Conservation (phyloP, 306 rosid species). For the Calophaca sinica region DNA sequence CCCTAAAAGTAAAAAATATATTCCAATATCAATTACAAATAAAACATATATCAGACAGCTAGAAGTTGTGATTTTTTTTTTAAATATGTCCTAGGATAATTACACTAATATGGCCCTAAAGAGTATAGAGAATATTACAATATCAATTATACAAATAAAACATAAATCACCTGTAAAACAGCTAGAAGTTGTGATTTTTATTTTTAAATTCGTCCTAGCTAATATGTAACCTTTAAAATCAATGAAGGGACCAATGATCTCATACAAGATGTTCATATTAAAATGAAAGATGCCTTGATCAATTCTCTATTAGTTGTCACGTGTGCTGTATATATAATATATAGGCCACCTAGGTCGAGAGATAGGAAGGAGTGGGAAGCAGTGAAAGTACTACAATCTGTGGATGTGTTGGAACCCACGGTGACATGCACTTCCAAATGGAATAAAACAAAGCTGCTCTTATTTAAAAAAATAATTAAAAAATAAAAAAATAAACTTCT, state of each 20-base stretch:
- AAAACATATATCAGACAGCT: too few species aligned
- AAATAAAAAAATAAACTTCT: not conserved
- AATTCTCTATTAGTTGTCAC: not conserved
- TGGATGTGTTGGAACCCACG: slow-evolving; percentile 29
- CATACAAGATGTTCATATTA: not conserved
- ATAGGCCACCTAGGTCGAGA: not conserved
- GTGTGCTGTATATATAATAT: not conserved
- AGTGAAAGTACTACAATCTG: slow-evolving; percentile 11
- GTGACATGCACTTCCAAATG: not conserved
- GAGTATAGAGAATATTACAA: too few species aligned
- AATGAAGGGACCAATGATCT: not conserved
- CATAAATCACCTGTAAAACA: too few species aligned
- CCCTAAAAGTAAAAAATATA: too few species aligned
- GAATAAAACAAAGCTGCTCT: not conserved
- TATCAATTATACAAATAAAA: too few species aligned
- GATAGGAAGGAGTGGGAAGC: slow-evolving; percentile 15
- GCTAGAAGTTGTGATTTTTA: too few species aligned
- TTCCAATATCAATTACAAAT: too few species aligned
- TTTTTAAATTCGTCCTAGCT: too few species aligned
- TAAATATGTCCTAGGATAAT: too few species aligned
- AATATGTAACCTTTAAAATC: slow-evolving; percentile 5
- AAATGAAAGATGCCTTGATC: not conserved
- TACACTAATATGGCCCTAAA: too few species aligned
- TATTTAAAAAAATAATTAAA: not conserved
- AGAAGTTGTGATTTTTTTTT: too few species aligned